Evolutionary conservation across 345 rosid species (phyloP).

Genomic region (Lepidium aucheri): DNA sequence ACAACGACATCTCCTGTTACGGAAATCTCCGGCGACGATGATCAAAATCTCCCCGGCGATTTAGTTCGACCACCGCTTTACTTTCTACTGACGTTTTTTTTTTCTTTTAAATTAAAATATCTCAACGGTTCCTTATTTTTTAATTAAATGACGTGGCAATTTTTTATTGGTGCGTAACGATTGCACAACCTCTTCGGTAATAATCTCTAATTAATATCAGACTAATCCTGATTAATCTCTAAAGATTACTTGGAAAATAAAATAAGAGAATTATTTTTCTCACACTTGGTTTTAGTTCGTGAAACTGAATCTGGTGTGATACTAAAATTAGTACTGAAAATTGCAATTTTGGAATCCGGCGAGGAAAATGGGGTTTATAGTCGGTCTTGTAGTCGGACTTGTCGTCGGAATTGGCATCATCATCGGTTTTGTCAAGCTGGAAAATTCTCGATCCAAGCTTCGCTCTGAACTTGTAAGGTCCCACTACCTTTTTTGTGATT

Average conservation of each 20-base stretch:
- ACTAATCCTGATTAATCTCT: not conserved
- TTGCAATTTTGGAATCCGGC: slow-evolving; percentile 5
- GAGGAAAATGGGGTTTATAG: slow-evolving; percentile 47
- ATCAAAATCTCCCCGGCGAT: not conserved
- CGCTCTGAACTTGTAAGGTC: slow-evolving; percentile 71
- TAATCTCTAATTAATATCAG: not conserved
- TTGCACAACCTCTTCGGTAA: not conserved
- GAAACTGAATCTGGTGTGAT: slow-evolving; percentile 14
- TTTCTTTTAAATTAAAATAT: not conserved
- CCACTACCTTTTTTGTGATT: not conserved
- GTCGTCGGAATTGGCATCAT: slow-evolving; percentile 56
- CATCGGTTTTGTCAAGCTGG: slow-evolving; percentile 66
- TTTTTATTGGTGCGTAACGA: not conserved
- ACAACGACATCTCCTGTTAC: not conserved
- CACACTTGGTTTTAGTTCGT: not conserved
- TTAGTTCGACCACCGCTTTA: not conserved
- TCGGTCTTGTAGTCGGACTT: slow-evolving; percentile 65
- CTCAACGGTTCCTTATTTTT: not conserved
- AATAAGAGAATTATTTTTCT: not conserved
- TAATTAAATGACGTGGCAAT: not conserved
- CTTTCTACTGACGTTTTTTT: not conserved
- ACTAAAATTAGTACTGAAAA: not conserved
- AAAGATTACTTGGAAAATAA: not conserved
- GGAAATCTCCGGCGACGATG: not conserved
- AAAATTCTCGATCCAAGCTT: slow-evolving; percentile 78